These are phyloP conservation scores for Colletotrichum tamarilloi DNA, from an alignment of 2,329 filamentous ascomycete genomes.

Conservation along the genomic window DNA sequence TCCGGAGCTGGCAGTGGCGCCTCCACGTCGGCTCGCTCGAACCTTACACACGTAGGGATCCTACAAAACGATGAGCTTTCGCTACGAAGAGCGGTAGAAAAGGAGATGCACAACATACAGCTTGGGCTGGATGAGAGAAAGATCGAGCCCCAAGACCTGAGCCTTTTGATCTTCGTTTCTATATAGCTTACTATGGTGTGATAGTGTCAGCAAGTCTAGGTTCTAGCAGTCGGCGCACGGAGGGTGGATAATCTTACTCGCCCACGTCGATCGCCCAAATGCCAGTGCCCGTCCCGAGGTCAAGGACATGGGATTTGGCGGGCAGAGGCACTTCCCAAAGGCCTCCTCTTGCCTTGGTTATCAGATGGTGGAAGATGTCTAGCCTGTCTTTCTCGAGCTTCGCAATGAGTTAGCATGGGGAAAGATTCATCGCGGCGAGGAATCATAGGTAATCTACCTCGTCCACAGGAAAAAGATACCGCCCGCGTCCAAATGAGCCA, in stretches of 20 bases:
- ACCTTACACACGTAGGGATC: slow-evolving; percentile 76
- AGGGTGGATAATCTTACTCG: slow-evolving; percentile 63
- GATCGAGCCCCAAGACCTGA: slow-evolving; percentile 51
- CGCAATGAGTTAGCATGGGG: not conserved
- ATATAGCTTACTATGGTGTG: slow-evolving; percentile 16
- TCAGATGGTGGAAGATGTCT: slow-evolving; percentile 85
- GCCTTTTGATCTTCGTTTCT: slow-evolving; percentile 33
- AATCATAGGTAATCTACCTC: slow-evolving; percentile 61
- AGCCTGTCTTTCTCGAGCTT: slow-evolving; percentile 80
- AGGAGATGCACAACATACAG: slow-evolving; percentile 49
- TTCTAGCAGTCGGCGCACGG: not conserved
- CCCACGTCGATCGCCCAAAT: slow-evolving; percentile 93
- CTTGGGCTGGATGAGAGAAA: slow-evolving; percentile 53
- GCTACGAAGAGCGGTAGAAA: slow-evolving; percentile 6
- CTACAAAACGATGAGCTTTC: slow-evolving; percentile 53
- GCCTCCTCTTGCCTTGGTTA: slow-evolving; percentile 70
- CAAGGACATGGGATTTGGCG: slow-evolving; percentile 59
- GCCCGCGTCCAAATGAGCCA: slow-evolving; percentile 73
- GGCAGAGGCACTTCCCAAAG: slow-evolving; percentile 36
- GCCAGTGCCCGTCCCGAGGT: slow-evolving; percentile 86
- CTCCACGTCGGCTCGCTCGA: slow-evolving; percentile 82
- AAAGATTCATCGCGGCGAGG: not conserved
- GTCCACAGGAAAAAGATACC: slow-evolving; percentile 84
- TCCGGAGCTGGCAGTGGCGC: slow-evolving; percentile 69
- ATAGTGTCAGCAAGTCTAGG: slow-evolving; percentile 50